Evolutionary conservation across 805 yeast species (phyloP), one percentile per base, ranked within the genome.

Genomic region (Nakazawaea wyomingensis): DNA sequence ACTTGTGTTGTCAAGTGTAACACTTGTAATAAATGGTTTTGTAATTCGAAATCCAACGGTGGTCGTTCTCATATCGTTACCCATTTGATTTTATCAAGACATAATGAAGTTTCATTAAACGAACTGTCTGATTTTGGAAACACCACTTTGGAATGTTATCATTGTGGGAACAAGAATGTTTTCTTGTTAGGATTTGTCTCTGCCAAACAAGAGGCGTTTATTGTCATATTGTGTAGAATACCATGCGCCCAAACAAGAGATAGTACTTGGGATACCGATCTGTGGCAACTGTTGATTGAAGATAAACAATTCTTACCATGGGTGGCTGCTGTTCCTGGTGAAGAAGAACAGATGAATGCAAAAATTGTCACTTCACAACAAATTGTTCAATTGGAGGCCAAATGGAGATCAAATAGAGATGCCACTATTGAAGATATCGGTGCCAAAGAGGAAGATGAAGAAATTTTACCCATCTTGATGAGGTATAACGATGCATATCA

Each of bases 201-300:
- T 20, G 96, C 96, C 4, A 86, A 85, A 55, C 76, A 81, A 46
- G 95, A 87, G 51, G 80, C 89, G 4, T 89, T 88, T 30, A 90
- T 90, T 46, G 96, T 90, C 4, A 73, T 89, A 34, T 62, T 90
- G 37, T 90, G 97, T 62, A 78, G 97, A 44, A 68, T 86, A 43
- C 96, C 96, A 1, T 90, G 97, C 61, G 82, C 95, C 1, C 89
- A 81, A 55, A 61, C 71, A 7, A 80, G 83, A 50, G 87, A 84
- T 59, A 64, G 74, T 22, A 80, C 82, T 54, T 90, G 96, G 97
- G 96, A 88, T 54, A 81, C 90, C 0, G 75, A 71, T 33, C 83
- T 85, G 47, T 90, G 97, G 97, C 87, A 83, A 54, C 75, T 96
- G 0, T 65, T 90, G 43, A 85, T 90, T 44, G 91, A 84, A 50